A percentile compares a stretch with the other conserved stretches of the same genome.
phyloP scores from a whole-genome alignment of 768 basidiomycete genomes.

The Lactifluus piperatus region DNA sequence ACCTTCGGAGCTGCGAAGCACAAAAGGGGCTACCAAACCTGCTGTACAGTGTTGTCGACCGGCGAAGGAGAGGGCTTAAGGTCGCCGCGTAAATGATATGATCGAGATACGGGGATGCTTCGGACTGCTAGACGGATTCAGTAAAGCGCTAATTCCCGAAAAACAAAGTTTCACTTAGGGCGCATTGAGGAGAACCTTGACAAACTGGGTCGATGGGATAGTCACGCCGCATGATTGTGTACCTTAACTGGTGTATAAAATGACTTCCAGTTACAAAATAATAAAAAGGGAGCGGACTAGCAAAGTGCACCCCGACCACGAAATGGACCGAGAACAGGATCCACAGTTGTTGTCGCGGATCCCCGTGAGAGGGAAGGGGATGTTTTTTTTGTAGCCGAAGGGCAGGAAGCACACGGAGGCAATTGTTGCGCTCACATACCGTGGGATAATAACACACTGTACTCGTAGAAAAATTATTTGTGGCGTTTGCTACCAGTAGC shows the following conservation, averaged over 20 bases:
- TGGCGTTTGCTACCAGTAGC: conserved; percentile 2
- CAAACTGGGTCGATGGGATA: neutral
- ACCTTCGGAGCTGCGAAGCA: neutral
- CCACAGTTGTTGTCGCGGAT: neutral
- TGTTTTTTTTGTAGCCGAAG: neutral
- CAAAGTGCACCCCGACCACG: neutral
- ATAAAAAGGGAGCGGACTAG: neutral
- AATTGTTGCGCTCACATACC: conserved; percentile 1
- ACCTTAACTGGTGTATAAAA: neutral
- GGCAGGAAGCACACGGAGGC: neutral
- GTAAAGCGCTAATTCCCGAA: conserved; percentile 15
- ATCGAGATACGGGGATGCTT: conserved; percentile 19
- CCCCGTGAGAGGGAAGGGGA: neutral
- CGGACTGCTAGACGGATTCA: conserved; percentile 13
- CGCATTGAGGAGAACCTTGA: neutral
- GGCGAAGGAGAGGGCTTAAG: conserved; percentile 3
- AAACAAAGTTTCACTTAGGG: conserved; percentile 14
- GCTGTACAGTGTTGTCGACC: neutral
- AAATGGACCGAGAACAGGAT: neutral
- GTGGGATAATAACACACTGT: neutral
- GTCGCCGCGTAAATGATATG: conserved; percentile 16
- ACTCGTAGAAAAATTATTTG: conserved; percentile 2
- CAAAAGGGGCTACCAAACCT: conserved; percentile 1
- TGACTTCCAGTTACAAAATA: neutral
- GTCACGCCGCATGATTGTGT: neutral